Percentiles rank a stretch among this genome's conserved stretches.
Conservation (phyloP, 306 rosid genomes). For the cucumber (Cucumis sativus) region DNA sequence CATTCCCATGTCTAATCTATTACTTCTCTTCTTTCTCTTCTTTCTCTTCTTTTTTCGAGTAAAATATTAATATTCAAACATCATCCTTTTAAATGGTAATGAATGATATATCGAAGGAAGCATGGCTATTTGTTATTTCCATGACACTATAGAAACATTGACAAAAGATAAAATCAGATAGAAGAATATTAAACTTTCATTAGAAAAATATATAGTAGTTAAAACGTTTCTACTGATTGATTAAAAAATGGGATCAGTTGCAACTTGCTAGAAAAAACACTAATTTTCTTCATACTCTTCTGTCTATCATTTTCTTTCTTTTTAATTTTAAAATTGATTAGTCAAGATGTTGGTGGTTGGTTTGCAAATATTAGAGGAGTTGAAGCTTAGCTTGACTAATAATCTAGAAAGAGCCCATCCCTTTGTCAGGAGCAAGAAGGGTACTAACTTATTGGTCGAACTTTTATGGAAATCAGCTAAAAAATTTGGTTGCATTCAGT, state of each 20-base stretch:
- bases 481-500: too few species aligned
- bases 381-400: not conserved
- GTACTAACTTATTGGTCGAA: too few species aligned
- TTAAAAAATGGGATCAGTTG: not conserved
- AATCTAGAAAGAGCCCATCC: not conserved
- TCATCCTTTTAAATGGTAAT: too few species aligned
- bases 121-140: too few species aligned
- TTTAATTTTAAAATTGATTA: not conserved
- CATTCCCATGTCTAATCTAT: not conserved
- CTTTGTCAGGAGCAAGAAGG: not conserved
- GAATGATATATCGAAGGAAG: too few species aligned
- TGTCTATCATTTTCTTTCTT: not conserved
- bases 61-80: too few species aligned
- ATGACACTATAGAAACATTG: not conserved
- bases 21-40: not conserved
- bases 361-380: not conserved
- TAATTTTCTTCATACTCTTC: not conserved
- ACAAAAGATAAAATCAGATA: not conserved
- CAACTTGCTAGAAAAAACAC: not conserved
- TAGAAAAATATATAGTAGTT: too few species aligned
- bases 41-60: not conserved
- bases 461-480: too few species aligned
- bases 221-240: not conserved
- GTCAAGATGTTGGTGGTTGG: not conserved
- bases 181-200: not conserved